Evolutionary conservation across 2,329 filamentous ascomycete genomes (phyloP).

Genomic region (Verticillium tricorpus): DNA sequence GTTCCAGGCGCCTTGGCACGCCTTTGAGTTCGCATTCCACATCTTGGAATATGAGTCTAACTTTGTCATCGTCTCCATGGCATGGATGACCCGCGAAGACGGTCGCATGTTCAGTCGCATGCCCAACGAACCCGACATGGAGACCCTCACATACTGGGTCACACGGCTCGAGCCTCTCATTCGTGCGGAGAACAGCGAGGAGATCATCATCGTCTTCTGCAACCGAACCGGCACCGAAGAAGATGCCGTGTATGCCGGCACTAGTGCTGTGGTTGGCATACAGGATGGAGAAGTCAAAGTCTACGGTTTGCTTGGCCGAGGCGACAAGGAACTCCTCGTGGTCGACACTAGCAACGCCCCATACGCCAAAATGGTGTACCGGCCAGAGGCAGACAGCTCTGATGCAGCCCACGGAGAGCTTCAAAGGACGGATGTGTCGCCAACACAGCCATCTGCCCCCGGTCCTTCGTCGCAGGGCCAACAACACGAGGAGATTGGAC

Average conservation of each 20-base stretch:
- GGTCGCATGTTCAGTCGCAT: conserved; percentile 37
- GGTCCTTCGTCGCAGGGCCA: no score
- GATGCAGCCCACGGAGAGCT: neutral
- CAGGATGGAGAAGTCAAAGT: conserved; percentile 60
- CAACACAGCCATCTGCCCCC: no score
- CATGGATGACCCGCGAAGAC: conserved; percentile 64
- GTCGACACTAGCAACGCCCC: conserved; percentile 54
- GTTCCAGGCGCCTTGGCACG: conserved; percentile 32
- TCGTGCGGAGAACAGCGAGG: conserved; percentile 42
- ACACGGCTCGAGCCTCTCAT: conserved; percentile 64
- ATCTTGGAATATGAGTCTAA: conserved; percentile 52
- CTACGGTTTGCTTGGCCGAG: conserved; percentile 67
- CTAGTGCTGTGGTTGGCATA: conserved; percentile 66
- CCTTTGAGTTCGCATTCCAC: conserved; percentile 46
- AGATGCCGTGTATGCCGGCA: conserved; percentile 66
- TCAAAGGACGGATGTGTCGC: no score
- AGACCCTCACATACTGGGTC: conserved; percentile 73
- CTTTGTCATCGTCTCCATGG: conserved; percentile 69
- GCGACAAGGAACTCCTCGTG: conserved; percentile 62
- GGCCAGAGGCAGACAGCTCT: neutral
- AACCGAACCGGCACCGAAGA: conserved; percentile 67
- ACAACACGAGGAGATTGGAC: no score
- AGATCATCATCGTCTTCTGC: conserved; percentile 65
- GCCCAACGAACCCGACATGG: conserved; percentile 61
- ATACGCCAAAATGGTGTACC: conserved; percentile 34